Evolutionary conservation across 2,329 filamentous ascomycete species (phyloP), one percentile per base, ranked within the genome.

Genomic region (Trichoderma sp.): DNA sequence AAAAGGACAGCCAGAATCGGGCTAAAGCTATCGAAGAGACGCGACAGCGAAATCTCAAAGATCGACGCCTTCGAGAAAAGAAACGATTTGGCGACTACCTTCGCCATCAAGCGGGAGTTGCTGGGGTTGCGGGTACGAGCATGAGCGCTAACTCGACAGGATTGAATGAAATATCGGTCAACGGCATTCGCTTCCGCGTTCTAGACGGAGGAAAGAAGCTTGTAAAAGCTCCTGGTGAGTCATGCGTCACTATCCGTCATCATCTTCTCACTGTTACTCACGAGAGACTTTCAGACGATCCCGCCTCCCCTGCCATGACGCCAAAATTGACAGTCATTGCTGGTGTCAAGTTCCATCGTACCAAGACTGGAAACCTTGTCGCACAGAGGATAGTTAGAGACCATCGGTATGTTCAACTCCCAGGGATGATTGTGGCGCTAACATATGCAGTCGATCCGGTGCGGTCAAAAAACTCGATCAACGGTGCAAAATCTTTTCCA

Each of bases 301-400:
- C 85, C 61, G 89, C 90, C 77, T 84, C 87, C 47, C 86, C 88
- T 69, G 89, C 87, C 68, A 85, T 87, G 62, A 97, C 94, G 2
- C 94, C 94, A 0, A 96, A 94, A 81, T 88, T 86, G 74, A 87
- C 91, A 53, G 83, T 85, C 6, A 84, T 97, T 73, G 93, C 92
- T 67, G 93, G 93, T 56, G 92, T 97, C 77, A 90, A 88, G 74
- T 97, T 97, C 79, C 87, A 93, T 77, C 89, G 94, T 75, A 97
- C 93, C 81, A 97, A 95, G 80, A 92, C 91, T 76, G 94, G 94
- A 73, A 97, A 97, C 76, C 87, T 97, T 30, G 92, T 95, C 78
- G 91, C 93, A 70, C 88, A 92, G 77, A 90, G 92, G 74, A 86
- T 94, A 71, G 88, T 95, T 73, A 90, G 91, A 79, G 90, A 90